Conservation (phyloP, 202 grass and related monocot genomes). For the Saccharum hybrid region DNA sequence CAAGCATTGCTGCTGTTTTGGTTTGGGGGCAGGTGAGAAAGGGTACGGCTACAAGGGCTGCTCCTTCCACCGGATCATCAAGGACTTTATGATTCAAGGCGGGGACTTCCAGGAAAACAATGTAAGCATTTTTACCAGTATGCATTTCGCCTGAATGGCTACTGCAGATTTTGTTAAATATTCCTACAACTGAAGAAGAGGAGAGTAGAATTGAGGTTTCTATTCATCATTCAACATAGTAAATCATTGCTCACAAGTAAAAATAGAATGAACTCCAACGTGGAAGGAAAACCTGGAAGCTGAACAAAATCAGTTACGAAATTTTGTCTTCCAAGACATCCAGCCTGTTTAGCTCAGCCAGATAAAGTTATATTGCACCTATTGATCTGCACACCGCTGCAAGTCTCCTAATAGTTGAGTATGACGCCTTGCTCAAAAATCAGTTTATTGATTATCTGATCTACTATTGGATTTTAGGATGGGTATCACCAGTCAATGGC, state of each 20-base stretch:
- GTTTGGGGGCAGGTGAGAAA: conserved; percentile 55
- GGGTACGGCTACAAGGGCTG: conserved; percentile 70
- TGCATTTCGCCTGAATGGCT: neutral
- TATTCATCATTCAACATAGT: neutral
- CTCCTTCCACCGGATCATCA: conserved; percentile 78
- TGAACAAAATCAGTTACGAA: neutral
- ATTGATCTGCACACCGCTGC: neutral
- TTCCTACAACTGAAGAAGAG: neutral
- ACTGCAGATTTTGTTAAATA: neutral
- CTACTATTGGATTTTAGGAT: neutral
- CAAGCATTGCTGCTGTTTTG: neutral
- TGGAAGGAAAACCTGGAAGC: neutral
- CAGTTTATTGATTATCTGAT: neutral
- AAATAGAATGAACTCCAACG: neutral
- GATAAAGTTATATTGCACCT: neutral
- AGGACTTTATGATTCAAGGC: conserved; percentile 83
- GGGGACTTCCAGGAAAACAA: conserved; percentile 69
- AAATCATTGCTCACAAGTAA: neutral
- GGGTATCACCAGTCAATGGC: neutral
- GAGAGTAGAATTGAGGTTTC: neutral
- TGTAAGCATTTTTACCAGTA: conserved; percentile 36
- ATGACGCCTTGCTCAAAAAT: neutral
- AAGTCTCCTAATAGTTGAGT: neutral
- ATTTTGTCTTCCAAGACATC: neutral
- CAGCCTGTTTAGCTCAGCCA: neutral